Evolutionary conservation across 1,284 basidiomycete species (phyloP).

Genomic region (Phylloboletellus chloephorus): DNA sequence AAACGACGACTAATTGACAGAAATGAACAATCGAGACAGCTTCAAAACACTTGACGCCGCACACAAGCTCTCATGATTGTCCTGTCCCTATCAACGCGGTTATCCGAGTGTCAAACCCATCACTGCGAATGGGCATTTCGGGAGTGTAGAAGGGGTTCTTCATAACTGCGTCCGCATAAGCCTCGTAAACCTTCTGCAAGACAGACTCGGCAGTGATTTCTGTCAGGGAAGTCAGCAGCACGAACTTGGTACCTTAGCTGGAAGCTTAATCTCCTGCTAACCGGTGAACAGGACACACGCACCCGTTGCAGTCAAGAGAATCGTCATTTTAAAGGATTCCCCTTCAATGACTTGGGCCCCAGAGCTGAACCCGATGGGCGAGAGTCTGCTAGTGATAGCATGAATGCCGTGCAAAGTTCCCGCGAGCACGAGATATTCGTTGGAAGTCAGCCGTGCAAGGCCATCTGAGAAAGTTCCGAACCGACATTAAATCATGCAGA

Average conservation of each 20-base stretch:
- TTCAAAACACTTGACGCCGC: not conserved
- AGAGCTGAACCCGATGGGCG: constrained; percentile 76
- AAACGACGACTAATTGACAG: too few relatives aligned
- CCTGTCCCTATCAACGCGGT: constrained; percentile 52
- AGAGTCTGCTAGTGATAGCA: constrained; percentile 91
- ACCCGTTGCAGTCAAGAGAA: constrained; percentile 93
- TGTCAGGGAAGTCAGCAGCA: constrained; percentile 78
- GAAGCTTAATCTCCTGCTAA: constrained; percentile 6
- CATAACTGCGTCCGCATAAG: constrained; percentile 92
- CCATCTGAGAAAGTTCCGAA: constrained; percentile 53
- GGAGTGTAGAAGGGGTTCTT: constrained; percentile 99
- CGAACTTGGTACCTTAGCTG: constrained; percentile 89
- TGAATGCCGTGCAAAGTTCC: constrained; percentile 98
- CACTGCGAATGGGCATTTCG: constrained; percentile 96
- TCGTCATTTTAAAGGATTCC: constrained; percentile 88
- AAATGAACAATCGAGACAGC: not conserved
- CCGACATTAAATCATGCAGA: constrained; percentile 11
- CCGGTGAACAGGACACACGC: constrained; percentile 23
- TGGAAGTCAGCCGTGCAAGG: constrained; percentile 83
- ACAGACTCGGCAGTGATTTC: constrained; percentile 70
- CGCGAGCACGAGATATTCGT: constrained; percentile 95
- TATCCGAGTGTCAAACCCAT: constrained; percentile 80
- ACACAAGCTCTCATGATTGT: constrained; percentile 19
- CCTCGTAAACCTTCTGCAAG: constrained; percentile 82
- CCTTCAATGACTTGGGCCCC: constrained; percentile 93